A percentile compares a stretch with the other conserved stretches of the same genome.
These are phyloP conservation scores for Closterium sp. DNA, from an alignment of 139 green algal genomes.

Conservation along the genomic window DNA sequence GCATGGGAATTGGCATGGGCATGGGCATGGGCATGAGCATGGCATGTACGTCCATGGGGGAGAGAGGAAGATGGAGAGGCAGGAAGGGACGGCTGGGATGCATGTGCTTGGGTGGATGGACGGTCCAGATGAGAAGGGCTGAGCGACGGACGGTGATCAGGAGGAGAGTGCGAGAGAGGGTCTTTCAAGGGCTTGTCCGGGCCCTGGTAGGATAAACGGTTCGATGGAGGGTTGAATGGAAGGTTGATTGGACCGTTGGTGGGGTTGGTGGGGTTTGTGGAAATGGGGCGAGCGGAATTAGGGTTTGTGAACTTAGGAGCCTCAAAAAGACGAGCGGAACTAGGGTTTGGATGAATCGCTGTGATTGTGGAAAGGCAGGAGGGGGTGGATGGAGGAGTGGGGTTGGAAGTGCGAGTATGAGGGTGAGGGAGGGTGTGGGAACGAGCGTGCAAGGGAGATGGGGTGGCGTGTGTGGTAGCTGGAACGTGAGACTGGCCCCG, in stretches of 20 bases:
- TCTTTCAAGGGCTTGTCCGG: background rate
- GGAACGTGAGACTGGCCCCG: background rate
- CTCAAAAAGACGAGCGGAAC: background rate
- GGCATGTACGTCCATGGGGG: too few species aligned
- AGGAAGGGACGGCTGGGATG: too few species aligned
- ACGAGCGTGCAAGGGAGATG: background rate
- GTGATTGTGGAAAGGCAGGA: background rate
- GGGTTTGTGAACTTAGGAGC: too few species aligned
- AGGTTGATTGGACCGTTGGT: background rate
- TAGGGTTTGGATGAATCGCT: background rate
- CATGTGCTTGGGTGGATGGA: too few species aligned
- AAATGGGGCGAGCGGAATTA: too few species aligned
- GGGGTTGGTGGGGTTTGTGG: background rate
- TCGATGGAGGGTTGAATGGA: too few species aligned
- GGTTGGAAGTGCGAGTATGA: background rate
- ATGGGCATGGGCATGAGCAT: too few species aligned
- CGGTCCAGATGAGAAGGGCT: background rate
- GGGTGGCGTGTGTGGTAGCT: background rate
- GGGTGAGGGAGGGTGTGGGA: background rate
- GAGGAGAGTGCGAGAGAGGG: too few species aligned
- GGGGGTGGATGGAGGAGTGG: background rate
- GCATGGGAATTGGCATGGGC: too few species aligned
- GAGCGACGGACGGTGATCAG: background rate
- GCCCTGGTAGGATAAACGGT: background rate
- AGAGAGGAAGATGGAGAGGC: too few species aligned